Evolutionary conservation across 1,139 yeast species (phyloP).

Genomic region (Scheffersomyces parashehatae): DNA sequence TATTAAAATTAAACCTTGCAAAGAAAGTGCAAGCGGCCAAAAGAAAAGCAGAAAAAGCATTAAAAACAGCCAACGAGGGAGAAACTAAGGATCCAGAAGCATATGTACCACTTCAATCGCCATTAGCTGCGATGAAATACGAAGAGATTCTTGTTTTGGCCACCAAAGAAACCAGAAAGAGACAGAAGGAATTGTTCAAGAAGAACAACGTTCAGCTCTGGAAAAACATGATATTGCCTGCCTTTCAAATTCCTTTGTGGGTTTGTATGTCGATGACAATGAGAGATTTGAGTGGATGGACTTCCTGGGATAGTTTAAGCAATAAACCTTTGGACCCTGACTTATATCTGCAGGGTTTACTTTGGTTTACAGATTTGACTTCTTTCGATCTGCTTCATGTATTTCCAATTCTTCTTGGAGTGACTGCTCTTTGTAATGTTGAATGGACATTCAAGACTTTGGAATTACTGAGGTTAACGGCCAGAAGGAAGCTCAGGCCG

Average conservation of each 20-base stretch:
- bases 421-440: constrained; percentile 69
- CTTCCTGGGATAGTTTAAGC: constrained; percentile 47
- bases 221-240: constrained; percentile 75
- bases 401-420: constrained; percentile 71
- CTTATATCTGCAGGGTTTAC: constrained; percentile 54
- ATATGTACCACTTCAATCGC: constrained; percentile 18
- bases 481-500: constrained; percentile 48
- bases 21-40: constrained; percentile 46
- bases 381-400: constrained; percentile 61
- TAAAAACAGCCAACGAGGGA: constrained; percentile 3
- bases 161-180: constrained; percentile 71
- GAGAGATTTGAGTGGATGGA: constrained; percentile 77
- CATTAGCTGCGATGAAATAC: constrained; percentile 57
- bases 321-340: constrained; percentile 56
- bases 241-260: constrained; percentile 89
- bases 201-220: constrained; percentile 72
- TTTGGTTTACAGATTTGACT: constrained; percentile 64
- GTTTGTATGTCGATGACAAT: constrained; percentile 72
- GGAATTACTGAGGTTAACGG: constrained; percentile 40
- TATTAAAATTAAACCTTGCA: constrained; percentile 70
- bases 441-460: constrained; percentile 72
- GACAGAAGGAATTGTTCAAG: constrained; percentile 70
- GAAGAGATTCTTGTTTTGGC: constrained; percentile 77
- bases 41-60: constrained; percentile 24
- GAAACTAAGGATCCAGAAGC: constrained; percentile 7